phyloP scores from a whole-genome alignment of 2,329 filamentous ascomycete genomes.

The Cordyceps farinosa region DNA sequence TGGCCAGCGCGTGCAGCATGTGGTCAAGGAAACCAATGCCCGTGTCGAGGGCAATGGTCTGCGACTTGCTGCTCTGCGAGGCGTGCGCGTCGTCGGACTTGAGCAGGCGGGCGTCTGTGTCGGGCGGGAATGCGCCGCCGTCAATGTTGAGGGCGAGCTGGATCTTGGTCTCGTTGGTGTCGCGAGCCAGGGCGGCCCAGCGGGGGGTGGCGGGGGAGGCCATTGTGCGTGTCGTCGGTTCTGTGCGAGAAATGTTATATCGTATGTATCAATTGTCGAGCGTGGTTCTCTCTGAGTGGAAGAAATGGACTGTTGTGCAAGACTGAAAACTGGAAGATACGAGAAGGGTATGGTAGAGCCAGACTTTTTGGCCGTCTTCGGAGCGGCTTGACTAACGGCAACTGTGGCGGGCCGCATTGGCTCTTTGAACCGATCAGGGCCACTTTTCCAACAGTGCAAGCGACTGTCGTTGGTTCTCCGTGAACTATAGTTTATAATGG shows the following conservation, averaged over 20 bases:
- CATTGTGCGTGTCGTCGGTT: neutral
- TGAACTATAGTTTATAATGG: too few species aligned
- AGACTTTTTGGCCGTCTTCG: conserved; percentile 16
- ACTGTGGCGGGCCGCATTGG: conserved; percentile 7
- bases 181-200: conserved; percentile 74
- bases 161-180: conserved; percentile 98
- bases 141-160: conserved; percentile 90
- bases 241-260: neutral
- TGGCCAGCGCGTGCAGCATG: conserved; percentile 95
- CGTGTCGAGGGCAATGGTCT: conserved; percentile 83
- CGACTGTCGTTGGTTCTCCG: neutral
- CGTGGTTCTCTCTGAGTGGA: neutral
- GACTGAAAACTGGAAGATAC: neutral
- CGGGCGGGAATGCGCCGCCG: conserved; percentile 71
- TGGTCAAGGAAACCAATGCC: conserved; percentile 98
- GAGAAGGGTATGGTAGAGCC: neutral
- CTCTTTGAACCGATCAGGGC: neutral
- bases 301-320: neutral
- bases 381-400: conserved; percentile 4
- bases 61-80: conserved; percentile 76
- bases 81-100: conserved; percentile 64
- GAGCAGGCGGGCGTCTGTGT: conserved; percentile 55
- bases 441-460: neutral
- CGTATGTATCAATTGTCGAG: neutral
- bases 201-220: conserved; percentile 40